Evolutionary conservation across 1,284 basidiomycete genomes (phyloP).

Genomic region (Ceratobasidium sp.): DNA sequence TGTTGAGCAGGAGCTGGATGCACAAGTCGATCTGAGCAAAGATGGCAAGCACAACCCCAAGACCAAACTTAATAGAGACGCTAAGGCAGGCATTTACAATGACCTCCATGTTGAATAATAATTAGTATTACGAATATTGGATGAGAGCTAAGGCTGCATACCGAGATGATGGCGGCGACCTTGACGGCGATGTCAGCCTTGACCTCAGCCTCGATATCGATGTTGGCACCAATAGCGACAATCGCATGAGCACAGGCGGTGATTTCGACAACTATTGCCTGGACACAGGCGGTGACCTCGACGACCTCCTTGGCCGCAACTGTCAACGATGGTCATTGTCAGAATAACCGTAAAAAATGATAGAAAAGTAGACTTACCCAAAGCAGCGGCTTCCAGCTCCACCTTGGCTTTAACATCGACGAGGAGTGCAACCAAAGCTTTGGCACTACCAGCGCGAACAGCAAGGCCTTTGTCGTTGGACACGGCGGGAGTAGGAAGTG

Average conservation of each 20-base stretch:
- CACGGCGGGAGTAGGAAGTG: slow-evolving; percentile 4
- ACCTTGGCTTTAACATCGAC: background rate
- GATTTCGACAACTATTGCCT: background rate
- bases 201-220: background rate
- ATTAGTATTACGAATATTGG: background rate
- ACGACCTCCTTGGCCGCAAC: background rate
- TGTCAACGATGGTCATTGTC: background rate
- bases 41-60: background rate
- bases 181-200: background rate
- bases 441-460: background rate
- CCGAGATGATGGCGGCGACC: slow-evolving; percentile 1
- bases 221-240: background rate
- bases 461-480: background rate
- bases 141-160: background rate
- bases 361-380: background rate
- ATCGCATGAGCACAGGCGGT: background rate
- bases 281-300: background rate
- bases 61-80: background rate
- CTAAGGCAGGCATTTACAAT: background rate
- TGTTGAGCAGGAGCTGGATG: background rate
- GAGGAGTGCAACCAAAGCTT: background rate
- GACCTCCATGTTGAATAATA: background rate
- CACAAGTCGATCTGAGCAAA: background rate
- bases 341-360: background rate
- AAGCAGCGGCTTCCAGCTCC: background rate